Evolutionary conservation across 179 eudicot genomes (phyloP).

Genomic region (Gypsophila paniculata): DNA sequence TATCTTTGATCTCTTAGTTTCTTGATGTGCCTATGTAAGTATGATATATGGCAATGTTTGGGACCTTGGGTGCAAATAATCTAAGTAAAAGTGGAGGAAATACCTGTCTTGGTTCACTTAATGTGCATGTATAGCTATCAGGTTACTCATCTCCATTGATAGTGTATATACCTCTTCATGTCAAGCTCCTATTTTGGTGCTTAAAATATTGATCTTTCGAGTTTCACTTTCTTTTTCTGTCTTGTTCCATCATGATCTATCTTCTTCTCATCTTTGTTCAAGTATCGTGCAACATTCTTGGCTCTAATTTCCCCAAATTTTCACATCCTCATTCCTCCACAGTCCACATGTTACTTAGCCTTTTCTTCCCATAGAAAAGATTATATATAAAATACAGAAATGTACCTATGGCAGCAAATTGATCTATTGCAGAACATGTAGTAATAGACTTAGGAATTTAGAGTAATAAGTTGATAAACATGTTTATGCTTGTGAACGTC

Average conservation of each 20-base stretch:
- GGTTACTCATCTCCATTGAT: not conserved
- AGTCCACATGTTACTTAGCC: not conserved
- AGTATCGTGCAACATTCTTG: not conserved
- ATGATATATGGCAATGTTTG: conserved; percentile 1
- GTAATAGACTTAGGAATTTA: not conserved
- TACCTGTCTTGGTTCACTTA: too few species aligned
- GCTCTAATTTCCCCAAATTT: not conserved
- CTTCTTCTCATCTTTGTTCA: not conserved
- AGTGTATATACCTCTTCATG: not conserved
- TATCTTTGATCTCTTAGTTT: not conserved
- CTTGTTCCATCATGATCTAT: not conserved
- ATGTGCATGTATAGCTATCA: not conserved
- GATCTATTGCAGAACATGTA: not conserved
- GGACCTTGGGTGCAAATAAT: not conserved
- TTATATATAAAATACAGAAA: not conserved
- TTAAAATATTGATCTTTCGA: not conserved
- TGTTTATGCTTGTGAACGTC: not conserved
- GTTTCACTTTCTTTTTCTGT: not conserved
- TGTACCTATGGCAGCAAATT: not conserved
- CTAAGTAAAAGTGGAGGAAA: too few species aligned
- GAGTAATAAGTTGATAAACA: not conserved
- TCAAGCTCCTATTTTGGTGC: not conserved
- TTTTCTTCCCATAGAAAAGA: not conserved
- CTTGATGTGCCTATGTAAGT: not conserved
- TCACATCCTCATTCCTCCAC: not conserved